Conservation (phyloP, 2,329 filamentous ascomycete genomes). For the Aspergillus viridinutans region DNA sequence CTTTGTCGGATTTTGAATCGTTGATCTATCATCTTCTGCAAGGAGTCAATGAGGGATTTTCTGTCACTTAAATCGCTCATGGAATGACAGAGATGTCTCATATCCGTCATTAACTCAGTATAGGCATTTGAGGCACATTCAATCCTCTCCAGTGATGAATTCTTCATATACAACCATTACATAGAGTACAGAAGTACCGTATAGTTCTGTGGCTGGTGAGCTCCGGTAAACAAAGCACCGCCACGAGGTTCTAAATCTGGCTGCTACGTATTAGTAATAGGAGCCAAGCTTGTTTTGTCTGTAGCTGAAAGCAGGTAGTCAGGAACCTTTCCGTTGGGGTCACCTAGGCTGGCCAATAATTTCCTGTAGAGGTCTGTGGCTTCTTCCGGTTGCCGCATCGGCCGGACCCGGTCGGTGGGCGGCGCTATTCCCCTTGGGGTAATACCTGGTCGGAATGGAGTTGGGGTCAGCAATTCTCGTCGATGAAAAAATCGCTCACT, state of each 20-base stretch:
- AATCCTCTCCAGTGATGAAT: neutral
- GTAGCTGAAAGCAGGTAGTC: neutral
- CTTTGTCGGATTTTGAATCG: neutral
- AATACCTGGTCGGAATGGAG: slow-evolving; percentile 1
- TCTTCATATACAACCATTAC: neutral
- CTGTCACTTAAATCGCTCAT: neutral
- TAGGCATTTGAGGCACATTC: neutral
- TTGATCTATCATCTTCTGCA: neutral
- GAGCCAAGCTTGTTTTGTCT: neutral
- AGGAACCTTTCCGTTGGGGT: neutral
- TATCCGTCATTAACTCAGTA: neutral
- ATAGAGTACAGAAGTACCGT: neutral
- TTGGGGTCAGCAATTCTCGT: neutral
- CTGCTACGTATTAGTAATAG: neutral
- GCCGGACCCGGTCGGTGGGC: slow-evolving; percentile 18
- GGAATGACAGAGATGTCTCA: neutral
- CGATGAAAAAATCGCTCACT: neutral
- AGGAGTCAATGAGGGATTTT: neutral
- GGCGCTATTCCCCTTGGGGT: slow-evolving; percentile 6
- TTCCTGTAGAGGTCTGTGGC: slow-evolving; percentile 2
- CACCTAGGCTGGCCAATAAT: neutral
- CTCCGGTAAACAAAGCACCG: neutral
- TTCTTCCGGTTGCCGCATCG: slow-evolving; percentile 17
- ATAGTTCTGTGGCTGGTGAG: neutral
- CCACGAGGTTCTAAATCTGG: neutral